Conservation (phyloP, 768 basidiomycete species). For the Termitomyces sp. region DNA sequence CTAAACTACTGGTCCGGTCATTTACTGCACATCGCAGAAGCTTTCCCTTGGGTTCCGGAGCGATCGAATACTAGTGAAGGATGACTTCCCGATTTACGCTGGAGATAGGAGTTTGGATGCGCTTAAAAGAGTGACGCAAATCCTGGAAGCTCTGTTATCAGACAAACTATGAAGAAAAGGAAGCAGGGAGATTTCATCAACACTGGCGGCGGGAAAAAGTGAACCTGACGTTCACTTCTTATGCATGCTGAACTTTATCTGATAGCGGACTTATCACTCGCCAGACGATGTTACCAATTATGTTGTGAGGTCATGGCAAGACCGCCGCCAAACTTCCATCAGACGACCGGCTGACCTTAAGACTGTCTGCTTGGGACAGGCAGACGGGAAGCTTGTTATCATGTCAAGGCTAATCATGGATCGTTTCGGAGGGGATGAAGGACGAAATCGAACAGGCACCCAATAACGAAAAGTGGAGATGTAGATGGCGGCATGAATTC, state of each 20-base stretch:
- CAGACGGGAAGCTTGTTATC: slow-evolving; percentile 28
- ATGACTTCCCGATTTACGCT: slow-evolving; percentile 39
- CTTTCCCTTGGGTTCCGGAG: slow-evolving; percentile 29
- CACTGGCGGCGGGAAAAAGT: slow-evolving; percentile 38
- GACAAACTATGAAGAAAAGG: slow-evolving; percentile 8
- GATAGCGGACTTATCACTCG: slow-evolving; percentile 38
- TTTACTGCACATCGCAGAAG: slow-evolving; percentile 36
- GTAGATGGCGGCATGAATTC: slow-evolving; percentile 42
- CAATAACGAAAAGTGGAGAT: slow-evolving; percentile 33
- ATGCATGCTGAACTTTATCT: neutral
- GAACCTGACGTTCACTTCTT: neutral
- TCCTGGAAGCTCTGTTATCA: slow-evolving; percentile 19
- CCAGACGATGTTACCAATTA: slow-evolving; percentile 20
- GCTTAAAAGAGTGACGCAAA: slow-evolving; percentile 25
- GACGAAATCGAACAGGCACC: slow-evolving; percentile 28
- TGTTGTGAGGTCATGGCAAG: slow-evolving; percentile 13
- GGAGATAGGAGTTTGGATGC: slow-evolving; percentile 28
- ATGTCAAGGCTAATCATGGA: slow-evolving; percentile 38
- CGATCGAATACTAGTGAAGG: slow-evolving; percentile 29
- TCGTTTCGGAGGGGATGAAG: slow-evolving; percentile 31
- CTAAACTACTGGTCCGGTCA: slow-evolving; percentile 24
- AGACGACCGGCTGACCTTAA: slow-evolving; percentile 33
- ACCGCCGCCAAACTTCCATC: slow-evolving; percentile 20
- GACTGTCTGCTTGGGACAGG: slow-evolving; percentile 35
- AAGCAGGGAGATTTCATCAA: slow-evolving; percentile 34